A percentile compares a stretch with the other conserved stretches of the same genome.
phyloP scores from a whole-genome alignment of 129 eudicot genomes.

The Arctium lappa region DNA sequence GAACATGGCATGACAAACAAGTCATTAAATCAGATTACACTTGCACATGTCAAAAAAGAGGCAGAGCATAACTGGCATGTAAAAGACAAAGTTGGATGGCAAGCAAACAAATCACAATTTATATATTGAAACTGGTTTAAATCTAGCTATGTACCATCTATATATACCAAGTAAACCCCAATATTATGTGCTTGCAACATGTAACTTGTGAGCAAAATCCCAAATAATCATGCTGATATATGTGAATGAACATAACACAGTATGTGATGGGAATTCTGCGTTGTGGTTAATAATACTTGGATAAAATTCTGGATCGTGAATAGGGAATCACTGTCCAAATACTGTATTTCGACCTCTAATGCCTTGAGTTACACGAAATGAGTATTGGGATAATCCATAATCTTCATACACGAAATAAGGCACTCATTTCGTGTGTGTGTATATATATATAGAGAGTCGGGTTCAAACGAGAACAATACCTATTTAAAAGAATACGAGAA shows the following conservation, averaged over 20 bases:
- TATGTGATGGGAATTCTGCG: too few relatives aligned
- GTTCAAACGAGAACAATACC: too few relatives aligned
- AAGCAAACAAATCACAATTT: background rate
- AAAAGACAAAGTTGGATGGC: background rate
- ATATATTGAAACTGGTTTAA: background rate
- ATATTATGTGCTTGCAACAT: background rate
- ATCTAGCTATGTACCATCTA: background rate
- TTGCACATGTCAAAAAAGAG: background rate
- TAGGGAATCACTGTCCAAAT: too few relatives aligned
- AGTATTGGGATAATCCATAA: too few relatives aligned
- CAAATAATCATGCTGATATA: background rate
- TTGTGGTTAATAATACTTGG: too few relatives aligned
- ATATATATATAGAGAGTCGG: too few relatives aligned
- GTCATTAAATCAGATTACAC: background rate
- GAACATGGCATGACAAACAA: background rate
- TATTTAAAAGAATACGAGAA: too few relatives aligned
- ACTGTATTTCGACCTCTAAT: too few relatives aligned
- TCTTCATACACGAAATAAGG: too few relatives aligned
- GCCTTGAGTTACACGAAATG: too few relatives aligned
- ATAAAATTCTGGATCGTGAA: too few relatives aligned
- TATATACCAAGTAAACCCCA: background rate
- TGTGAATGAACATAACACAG: background rate
- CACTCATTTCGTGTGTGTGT: too few relatives aligned
- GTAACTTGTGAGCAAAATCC: background rate
- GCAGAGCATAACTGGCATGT: background rate